Conservation (phyloP, 2,329 filamentous ascomycete species). For the Pseudogymnoascus sp. region DNA sequence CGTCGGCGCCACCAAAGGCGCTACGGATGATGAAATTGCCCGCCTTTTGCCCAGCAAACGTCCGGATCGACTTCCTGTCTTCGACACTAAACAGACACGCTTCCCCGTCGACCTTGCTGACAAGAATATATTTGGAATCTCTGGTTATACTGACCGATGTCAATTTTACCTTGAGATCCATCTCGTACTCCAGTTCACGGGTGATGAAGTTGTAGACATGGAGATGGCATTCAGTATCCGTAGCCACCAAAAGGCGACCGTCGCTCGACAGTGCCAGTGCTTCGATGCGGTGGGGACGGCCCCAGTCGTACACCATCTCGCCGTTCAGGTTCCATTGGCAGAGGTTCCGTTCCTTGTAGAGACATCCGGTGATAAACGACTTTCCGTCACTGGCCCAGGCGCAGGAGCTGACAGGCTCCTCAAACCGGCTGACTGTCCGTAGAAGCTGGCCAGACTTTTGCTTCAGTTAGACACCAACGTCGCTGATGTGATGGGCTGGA, state of each 20-base stretch:
- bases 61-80: constrained; percentile 61
- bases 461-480: not conserved
- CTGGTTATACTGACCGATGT: constrained; percentile 74
- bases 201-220: constrained; percentile 76
- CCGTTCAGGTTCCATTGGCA: constrained; percentile 63
- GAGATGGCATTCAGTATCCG: constrained; percentile 61
- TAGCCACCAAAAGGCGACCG: constrained; percentile 69
- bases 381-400: constrained; percentile 78
- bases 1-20: constrained; percentile 78
- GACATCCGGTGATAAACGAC: constrained; percentile 69
- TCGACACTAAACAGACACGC: constrained; percentile 72
- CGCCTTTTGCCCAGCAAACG: constrained; percentile 67
- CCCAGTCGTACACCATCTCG: constrained; percentile 56
- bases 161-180: constrained; percentile 58
- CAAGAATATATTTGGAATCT: constrained; percentile 72
- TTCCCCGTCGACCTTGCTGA: constrained; percentile 71
- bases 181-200: constrained; percentile 64
- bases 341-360: constrained; percentile 59
- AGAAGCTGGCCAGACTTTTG: constrained; percentile 53
- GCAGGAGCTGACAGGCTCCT: constrained; percentile 79
- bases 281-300: constrained; percentile 65
- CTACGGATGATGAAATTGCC: constrained; percentile 73
- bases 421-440: constrained; percentile 58
- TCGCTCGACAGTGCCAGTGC: constrained; percentile 78
- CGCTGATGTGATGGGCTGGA: not conserved